Evolutionary conservation across 2,329 filamentous ascomycete species (phyloP), one percentile per base, ranked within the genome.

Genomic region (Colletotrichum godetiae): DNA sequence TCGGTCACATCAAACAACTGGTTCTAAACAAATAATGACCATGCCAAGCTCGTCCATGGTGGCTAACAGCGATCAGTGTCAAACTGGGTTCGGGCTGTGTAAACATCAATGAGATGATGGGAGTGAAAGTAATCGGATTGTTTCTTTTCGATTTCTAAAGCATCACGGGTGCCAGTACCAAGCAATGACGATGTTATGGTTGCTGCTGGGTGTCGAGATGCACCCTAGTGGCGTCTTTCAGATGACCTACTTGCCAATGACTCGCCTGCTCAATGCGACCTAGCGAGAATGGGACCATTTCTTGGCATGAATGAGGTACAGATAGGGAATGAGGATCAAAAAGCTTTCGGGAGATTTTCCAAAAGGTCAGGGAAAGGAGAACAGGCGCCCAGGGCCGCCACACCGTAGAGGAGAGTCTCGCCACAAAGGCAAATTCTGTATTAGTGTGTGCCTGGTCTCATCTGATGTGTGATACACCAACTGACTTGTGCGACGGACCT

Each of bases 391-490:
- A 37, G 53, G 24, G 24, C 13, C 31, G 19, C 22, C 27, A 37
- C 64, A 72, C 13, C 13, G 35, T 15, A 15, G 35, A 42, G 52
- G 12, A 31, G 29, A 46, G 10, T 15, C 24, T 27, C 46, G 35
- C 49, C 57, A 24, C 22, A 55, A 64, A 55, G 15, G 35, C 29
- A 29, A 29, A 27, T 27, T 53, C 22, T 52, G 64, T 33, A 29
- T 29, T 29, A 42, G 58, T 62, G 63, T 37, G 68, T 67, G 56
- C 42, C 53, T 60, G 66, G 69, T 69, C 69, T 72, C 69, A 69
- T 72, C 69, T 64, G 66, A 72, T 64, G 24, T 56, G 22, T 72
- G 69, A 72, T 69, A 69, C 69, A 24, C 24, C 31, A 37, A 42
- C 22, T 59, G 42, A 59, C 66, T 55, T 63, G 22, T 10, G 58